Base-by-base conservation (phyloP, 2,329 filamentous ascomycete species). In the Phialemoniopsis sp. region DNA sequence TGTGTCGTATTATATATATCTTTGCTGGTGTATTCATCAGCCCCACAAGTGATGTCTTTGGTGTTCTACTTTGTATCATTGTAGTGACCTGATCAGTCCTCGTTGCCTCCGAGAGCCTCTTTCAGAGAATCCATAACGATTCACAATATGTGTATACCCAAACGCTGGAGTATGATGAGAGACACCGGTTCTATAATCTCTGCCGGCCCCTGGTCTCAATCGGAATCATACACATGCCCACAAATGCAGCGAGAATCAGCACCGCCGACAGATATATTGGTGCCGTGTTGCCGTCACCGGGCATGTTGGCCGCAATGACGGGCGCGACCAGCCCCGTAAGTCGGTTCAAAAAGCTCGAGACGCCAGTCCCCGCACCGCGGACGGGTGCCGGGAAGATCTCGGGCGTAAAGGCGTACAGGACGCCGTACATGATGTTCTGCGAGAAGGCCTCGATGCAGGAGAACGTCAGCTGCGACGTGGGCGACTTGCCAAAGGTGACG, bases 371-470 rank as follows among this genome's bases (percentile, higher is more conserved):
- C 0, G 83, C 85, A 5, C 85, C 85, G 26, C 85, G 69, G 16
- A 84, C 78, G 1, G 83, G 82, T 0, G 83, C 81, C 0, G 85
- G 84, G 60, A 89, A 88, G 19, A 88, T 78, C 53, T 89, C 85
- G 0, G 85, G 85, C 0, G 85, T 88, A 55, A 87, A 89, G 8
- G 84, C 82, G 56, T 87, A 89, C 2, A 89, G 64, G 2, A 87
- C 82, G 41, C 83, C 84, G 60, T 87, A 88, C 79, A 85, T 85
- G 62, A 86, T 82, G 54, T 86, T 86, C 60, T 87, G 82, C 47
- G 80, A 76, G 55, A 88, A 86, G 10, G 83, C 80, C 55, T 85
- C 79, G 46, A 83, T 67, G 46, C 78, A 86, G 1, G 76, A 80
- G 55, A 85, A 85, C 37, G 71, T 69, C 30, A 88, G 73, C 63